Conservation (phyloP, 2,329 filamentous ascomycete species). For the Thielaviopsis populi region DNA sequence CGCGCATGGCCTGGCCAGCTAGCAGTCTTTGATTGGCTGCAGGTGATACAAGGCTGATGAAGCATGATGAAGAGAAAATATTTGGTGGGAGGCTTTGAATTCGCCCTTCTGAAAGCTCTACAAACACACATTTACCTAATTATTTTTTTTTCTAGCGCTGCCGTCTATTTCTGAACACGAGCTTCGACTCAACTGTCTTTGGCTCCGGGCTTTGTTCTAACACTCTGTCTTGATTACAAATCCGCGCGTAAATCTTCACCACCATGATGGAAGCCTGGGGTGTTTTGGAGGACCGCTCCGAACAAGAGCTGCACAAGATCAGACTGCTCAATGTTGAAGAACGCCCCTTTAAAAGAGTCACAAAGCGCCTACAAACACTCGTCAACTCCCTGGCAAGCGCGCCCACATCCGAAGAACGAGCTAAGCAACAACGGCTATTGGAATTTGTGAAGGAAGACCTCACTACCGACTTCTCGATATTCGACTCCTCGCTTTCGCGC, state of each 20-base stretch:
- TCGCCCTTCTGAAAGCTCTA: background rate
- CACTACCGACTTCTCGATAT: constrained; percentile 73
- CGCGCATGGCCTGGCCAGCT: background rate
- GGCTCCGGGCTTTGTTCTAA: too few relatives aligned
- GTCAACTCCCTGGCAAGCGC: constrained; percentile 41
- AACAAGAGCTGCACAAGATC: constrained; percentile 73
- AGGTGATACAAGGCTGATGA: background rate
- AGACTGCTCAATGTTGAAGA: constrained; percentile 84
- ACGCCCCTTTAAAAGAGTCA: constrained; percentile 78
- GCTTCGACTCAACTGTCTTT: too few relatives aligned
- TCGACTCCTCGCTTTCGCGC: constrained; percentile 72
- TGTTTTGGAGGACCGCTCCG: constrained; percentile 58
- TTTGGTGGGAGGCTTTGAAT: background rate
- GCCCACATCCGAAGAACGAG: constrained; percentile 39
- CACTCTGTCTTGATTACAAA: too few relatives aligned
- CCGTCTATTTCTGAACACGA: background rate
- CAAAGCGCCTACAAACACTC: constrained; percentile 52
- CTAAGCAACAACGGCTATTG: constrained; percentile 31
- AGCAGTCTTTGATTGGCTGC: background rate
- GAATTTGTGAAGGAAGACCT: constrained; percentile 68
- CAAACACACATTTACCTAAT: background rate
- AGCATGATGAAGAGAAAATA: background rate
- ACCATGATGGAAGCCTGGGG: constrained; percentile 39
- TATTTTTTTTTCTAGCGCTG: background rate
- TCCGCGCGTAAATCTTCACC: background rate